Conservation (phyloP, 2,329 filamentous ascomycete genomes). For the Verticillium longisporum region DNA sequence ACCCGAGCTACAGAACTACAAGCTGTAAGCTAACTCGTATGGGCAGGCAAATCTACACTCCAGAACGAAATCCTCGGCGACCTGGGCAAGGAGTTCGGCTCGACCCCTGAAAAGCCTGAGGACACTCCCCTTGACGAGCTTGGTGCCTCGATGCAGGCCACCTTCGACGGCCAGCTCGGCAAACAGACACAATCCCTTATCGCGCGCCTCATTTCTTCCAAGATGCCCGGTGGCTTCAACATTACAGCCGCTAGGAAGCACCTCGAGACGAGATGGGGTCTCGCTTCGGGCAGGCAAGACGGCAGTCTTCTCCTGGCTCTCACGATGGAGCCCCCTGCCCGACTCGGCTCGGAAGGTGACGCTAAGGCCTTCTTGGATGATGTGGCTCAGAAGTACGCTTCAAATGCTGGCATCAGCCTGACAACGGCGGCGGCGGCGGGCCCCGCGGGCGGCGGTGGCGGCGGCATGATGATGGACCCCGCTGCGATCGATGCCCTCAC, state of each 20-base stretch:
- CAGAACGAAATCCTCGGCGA: conserved; percentile 99
- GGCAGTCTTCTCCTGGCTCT: conserved; percentile 81
- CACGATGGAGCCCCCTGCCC: conserved; percentile 85
- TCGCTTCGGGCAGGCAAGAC: conserved; percentile 82
- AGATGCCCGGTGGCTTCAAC: conserved; percentile 99
- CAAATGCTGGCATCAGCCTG: conserved; percentile 74
- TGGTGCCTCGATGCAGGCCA: conserved; percentile 90
- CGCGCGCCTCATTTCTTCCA: conserved; percentile 91
- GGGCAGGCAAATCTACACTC: conserved; percentile 86
- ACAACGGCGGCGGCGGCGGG: conserved; percentile 70
- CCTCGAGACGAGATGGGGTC: conserved; percentile 86
- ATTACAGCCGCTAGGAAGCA: conserved; percentile 95
- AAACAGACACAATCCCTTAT: conserved; percentile 93
- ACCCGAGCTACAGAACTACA: not conserved
- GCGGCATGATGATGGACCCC: conserved; percentile 99
- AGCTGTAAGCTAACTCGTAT: not conserved
- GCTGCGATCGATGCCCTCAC: conserved; percentile 94
- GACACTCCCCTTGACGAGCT: conserved; percentile 95
- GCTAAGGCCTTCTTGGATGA: conserved; percentile 90
- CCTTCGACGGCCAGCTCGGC: conserved; percentile 97
- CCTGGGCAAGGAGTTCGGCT: conserved; percentile 95
- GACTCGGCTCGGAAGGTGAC: conserved; percentile 82
- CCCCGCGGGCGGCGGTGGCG: conserved; percentile 59
- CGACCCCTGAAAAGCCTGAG: conserved; percentile 96
- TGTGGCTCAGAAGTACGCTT: conserved; percentile 82